A percentile compares a stretch with the other conserved stretches of the same genome.
Conservation (phyloP, 352 stramenopile species). For the Pythium aristosporum region DNA sequence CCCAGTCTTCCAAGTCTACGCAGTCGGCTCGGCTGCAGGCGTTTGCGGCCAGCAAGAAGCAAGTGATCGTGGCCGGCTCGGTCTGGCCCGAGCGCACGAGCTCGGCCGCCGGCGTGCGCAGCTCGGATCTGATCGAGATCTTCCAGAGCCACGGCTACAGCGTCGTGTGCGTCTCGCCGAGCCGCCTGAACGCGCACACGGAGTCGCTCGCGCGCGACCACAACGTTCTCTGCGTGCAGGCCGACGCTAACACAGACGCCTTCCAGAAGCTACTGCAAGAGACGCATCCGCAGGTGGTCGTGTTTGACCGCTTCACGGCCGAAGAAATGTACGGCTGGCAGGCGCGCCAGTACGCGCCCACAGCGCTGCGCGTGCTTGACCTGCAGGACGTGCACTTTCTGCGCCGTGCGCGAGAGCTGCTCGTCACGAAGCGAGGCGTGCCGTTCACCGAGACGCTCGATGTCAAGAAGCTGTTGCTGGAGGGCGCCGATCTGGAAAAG, state of each 20-base stretch:
- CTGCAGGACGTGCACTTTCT: slow-evolving; percentile 94
- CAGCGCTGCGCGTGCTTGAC: slow-evolving; percentile 86
- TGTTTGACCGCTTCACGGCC: slow-evolving; percentile 84
- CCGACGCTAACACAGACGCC: slow-evolving; percentile 64
- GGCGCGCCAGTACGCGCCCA: slow-evolving; percentile 65
- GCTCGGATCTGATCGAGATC: slow-evolving; percentile 67
- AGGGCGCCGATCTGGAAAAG: slow-evolving; percentile 43
- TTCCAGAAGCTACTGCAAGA: slow-evolving; percentile 69
- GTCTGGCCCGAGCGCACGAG: slow-evolving; percentile 89
- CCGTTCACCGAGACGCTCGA: slow-evolving; percentile 41
- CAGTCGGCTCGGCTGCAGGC: slow-evolving; percentile 38
- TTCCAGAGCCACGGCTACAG: slow-evolving; percentile 62
- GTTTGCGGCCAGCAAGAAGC: slow-evolving; percentile 62
- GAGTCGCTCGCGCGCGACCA: slow-evolving; percentile 39
- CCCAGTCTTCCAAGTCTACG: neutral
- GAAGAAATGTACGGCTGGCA: slow-evolving; percentile 90
- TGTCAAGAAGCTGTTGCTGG: slow-evolving; percentile 35
- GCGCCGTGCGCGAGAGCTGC: slow-evolving; percentile 70
- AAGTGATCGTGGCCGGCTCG: slow-evolving; percentile 62
- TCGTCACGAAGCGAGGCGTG: slow-evolving; percentile 60
- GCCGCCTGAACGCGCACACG: slow-evolving; percentile 74
- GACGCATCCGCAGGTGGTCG: slow-evolving; percentile 57
- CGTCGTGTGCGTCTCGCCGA: slow-evolving; percentile 78
- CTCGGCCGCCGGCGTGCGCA: slow-evolving; percentile 86
- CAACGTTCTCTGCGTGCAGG: slow-evolving; percentile 60